Evolutionary conservation across 257 asterid species (phyloP).

Genomic region (Capsicum chinense): DNA sequence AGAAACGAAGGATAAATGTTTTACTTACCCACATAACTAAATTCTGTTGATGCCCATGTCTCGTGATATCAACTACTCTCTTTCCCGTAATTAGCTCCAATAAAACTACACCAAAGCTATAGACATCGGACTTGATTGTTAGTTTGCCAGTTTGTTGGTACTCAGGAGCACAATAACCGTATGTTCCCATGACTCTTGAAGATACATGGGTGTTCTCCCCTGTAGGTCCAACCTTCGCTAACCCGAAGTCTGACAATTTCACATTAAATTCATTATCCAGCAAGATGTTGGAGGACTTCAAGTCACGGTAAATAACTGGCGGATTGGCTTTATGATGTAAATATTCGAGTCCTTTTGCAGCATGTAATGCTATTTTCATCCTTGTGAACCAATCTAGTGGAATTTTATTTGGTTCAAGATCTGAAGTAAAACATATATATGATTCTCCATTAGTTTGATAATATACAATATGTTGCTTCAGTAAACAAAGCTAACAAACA

Average conservation of each 20-base stretch:
- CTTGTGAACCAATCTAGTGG: slow-evolving; percentile 73
- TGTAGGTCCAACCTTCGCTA: slow-evolving; percentile 91
- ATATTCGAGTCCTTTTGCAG: slow-evolving; percentile 87
- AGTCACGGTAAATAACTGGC: slow-evolving; percentile 87
- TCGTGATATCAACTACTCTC: slow-evolving; percentile 63
- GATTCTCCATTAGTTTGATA: slow-evolving; percentile 12
- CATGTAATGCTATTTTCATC: slow-evolving; percentile 85
- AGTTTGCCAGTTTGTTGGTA: slow-evolving; percentile 86
- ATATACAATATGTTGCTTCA: neutral
- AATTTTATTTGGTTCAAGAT: slow-evolving; percentile 46
- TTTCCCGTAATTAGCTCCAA: slow-evolving; percentile 77
- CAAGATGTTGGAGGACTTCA: slow-evolving; percentile 85
- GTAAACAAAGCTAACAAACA: neutral
- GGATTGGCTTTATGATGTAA: slow-evolving; percentile 83
- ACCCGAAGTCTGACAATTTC: slow-evolving; percentile 87
- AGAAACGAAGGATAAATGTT: neutral
- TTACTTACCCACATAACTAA: slow-evolving; percentile 72
- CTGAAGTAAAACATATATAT: slow-evolving; percentile 40
- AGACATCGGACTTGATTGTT: slow-evolving; percentile 76
- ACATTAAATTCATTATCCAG: slow-evolving; percentile 70
- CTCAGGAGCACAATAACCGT: slow-evolving; percentile 93
- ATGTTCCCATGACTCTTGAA: slow-evolving; percentile 92
- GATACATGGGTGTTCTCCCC: slow-evolving; percentile 84
- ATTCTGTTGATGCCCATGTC: slow-evolving; percentile 51
- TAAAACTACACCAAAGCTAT: slow-evolving; percentile 84